Conservation (phyloP, 305 asterid genomes). For the Solanum hybrid region DNA sequence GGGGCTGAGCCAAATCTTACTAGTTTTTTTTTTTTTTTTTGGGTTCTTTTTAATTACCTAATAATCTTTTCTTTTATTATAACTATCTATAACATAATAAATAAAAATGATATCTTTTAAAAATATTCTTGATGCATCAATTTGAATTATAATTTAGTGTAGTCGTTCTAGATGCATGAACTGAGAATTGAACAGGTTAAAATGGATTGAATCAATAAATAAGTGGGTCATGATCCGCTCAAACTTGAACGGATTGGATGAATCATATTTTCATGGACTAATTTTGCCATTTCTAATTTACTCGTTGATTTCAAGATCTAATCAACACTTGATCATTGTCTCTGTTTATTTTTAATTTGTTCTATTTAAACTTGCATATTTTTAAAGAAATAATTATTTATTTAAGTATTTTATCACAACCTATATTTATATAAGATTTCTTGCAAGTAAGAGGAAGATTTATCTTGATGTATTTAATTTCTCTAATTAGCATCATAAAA, state of each 20-base stretch:
- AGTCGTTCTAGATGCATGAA: not conserved
- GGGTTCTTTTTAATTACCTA: not conserved
- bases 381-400: not conserved
- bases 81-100: not conserved
- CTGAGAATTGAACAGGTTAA: accelerated
- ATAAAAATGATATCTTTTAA: not conserved
- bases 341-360: not conserved
- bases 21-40: not conserved
- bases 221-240: not conserved
- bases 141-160: not conserved
- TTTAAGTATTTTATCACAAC: not conserved
- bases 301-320: not conserved
- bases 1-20: not conserved
- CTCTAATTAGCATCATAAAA: not conserved
- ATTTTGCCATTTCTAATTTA: not conserved
- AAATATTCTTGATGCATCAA: not conserved
- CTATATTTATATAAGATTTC: not conserved
- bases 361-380: not conserved
- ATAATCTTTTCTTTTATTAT: not conserved
- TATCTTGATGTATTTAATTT: not conserved
- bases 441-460: not conserved
- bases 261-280: not conserved
- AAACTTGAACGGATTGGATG: not conserved
- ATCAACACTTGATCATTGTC: not conserved
- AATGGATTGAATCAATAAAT: not conserved